Evolutionary conservation across 169 alveolate genomes (phyloP).

Genomic region (Theileria orientalis): DNA sequence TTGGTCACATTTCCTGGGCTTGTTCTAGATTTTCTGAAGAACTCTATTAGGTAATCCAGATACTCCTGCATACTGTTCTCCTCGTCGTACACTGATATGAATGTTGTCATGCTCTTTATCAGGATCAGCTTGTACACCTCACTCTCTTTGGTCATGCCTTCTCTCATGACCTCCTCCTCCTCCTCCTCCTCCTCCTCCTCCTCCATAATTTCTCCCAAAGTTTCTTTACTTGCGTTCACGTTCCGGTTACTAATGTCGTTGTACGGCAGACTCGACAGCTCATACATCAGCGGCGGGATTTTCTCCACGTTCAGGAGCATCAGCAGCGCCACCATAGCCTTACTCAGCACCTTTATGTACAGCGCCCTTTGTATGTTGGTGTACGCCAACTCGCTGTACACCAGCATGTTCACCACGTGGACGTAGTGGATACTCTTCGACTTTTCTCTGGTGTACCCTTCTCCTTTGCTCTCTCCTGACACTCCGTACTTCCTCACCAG

Average conservation of each 20-base stretch:
- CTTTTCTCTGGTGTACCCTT: background rate
- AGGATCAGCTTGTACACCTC: background rate
- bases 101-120: conserved; percentile 16
- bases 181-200: background rate
- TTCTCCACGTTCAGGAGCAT: background rate
- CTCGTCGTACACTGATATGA: conserved; percentile 5
- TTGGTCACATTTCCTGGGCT: background rate
- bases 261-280: background rate
- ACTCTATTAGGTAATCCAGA: background rate
- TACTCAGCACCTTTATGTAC: background rate
- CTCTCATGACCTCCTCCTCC: background rate
- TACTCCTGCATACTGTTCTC: background rate
- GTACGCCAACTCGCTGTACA: background rate
- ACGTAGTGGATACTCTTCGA: background rate
- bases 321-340: background rate
- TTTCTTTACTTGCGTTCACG: background rate
- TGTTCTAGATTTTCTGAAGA: background rate
- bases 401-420: background rate
- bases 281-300: background rate
- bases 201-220: background rate
- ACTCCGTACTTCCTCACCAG: background rate
- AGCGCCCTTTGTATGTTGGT: background rate
- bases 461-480: background rate
- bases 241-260: too few species aligned
- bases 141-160: background rate